Evolutionary conservation across 192 early-diverging fungal species (phyloP).

Genomic region (Coemansia sp.): DNA sequence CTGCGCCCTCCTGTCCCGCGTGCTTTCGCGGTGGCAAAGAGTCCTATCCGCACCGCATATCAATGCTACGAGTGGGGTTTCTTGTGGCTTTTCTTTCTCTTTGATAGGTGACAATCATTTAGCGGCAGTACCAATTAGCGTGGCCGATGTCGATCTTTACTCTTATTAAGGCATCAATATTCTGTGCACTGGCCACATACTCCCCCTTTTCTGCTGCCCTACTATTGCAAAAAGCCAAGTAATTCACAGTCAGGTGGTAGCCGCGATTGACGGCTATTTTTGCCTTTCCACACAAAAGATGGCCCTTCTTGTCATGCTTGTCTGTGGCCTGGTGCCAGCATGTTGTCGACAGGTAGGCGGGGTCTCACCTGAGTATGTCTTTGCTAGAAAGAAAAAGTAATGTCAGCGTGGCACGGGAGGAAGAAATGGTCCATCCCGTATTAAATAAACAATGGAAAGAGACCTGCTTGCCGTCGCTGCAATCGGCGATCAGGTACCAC

Average conservation of each 20-base stretch:
- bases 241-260: slow-evolving; percentile 1
- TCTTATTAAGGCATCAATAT: not conserved
- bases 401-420: not conserved
- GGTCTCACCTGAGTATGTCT: not conserved
- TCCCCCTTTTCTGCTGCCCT: not conserved
- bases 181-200: slow-evolving; percentile 6
- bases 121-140: not conserved
- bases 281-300: not conserved
- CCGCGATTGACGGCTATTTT: slow-evolving; percentile 4
- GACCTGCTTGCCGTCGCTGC: not conserved
- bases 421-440: not conserved
- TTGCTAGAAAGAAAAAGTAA: not conserved
- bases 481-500: not conserved
- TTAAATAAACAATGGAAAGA: not conserved
- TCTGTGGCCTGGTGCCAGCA: not conserved
- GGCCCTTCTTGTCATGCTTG: not conserved
- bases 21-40: not conserved
- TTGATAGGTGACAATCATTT: not conserved
- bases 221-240: not conserved
- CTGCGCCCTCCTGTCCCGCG: not conserved
- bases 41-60: not conserved
- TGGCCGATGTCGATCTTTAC: not conserved
- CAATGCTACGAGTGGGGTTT: not conserved
- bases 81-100: too few species aligned
- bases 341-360: not conserved